Evolutionary conservation across 78 protist genomes (phyloP).

Genomic region (Neovahlkampfia damariscottae): DNA sequence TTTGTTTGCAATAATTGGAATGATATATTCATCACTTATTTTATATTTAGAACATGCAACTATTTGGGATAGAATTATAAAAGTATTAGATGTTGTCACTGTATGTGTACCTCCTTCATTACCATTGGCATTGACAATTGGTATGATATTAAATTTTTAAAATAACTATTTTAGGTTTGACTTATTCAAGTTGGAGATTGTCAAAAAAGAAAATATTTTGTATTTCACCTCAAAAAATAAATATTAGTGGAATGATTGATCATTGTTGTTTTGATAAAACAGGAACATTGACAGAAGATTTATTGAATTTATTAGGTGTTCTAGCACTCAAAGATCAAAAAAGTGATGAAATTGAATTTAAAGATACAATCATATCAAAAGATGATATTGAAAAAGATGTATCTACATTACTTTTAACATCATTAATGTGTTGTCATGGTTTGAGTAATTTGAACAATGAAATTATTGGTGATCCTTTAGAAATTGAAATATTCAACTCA

Average conservation of each 20-base stretch:
- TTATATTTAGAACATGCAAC: constrained; percentile 54
- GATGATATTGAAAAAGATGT: no score
- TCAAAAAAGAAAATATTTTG: constrained; percentile 87
- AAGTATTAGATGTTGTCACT: constrained; percentile 56
- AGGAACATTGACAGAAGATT: constrained; percentile 92
- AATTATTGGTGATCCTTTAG: background rate
- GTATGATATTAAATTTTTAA: no score
- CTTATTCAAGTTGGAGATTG: constrained; percentile 35
- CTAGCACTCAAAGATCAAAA: no score
- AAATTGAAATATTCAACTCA: background rate
- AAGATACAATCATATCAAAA: no score
- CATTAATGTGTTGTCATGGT: no score
- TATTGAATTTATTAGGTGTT: constrained; percentile 47
- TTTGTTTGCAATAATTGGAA: constrained; percentile 74
- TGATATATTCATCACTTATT: constrained; percentile 52
- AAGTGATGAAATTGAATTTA: no score
- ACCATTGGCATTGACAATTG: constrained; percentile 95
- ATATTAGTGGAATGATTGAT: constrained; percentile 88
- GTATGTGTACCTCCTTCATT: constrained; percentile 97
- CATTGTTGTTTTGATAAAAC: constrained; percentile 99
- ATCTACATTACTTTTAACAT: no score
- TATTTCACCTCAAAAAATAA: constrained; percentile 99
- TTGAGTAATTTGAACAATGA: background rate
- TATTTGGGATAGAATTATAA: constrained; percentile 41
- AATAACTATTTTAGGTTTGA: constrained; percentile 55